A percentile compares a stretch with the other conserved stretches of the same genome.
Conservation (phyloP, 441 rosid genomes). For the Mallotus japonicus region DNA sequence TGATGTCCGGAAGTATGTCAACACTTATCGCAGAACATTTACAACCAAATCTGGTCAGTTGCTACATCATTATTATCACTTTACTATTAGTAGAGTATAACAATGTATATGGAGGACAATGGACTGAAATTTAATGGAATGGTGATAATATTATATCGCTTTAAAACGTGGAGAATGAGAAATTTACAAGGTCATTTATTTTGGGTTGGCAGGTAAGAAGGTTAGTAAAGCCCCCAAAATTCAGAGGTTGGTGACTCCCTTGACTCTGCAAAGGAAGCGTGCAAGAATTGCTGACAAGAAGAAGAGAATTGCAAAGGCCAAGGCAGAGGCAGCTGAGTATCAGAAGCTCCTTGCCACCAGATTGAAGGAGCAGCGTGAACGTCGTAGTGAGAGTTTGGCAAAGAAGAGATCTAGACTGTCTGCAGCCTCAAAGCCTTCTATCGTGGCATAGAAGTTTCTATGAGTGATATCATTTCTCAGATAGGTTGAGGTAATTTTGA, state of each 20-base stretch:
- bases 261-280: constrained; percentile 50
- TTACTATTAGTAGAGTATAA: background rate
- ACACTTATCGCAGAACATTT: constrained; percentile 50
- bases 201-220: constrained; percentile 34
- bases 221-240: constrained; percentile 53
- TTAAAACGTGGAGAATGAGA: background rate
- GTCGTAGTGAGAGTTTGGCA: constrained; percentile 47
- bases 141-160: background rate
- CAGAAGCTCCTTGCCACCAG: constrained; percentile 46
- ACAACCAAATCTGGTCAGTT: constrained; percentile 42
- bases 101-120: background rate
- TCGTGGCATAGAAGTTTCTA: constrained; percentile 15
- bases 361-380: constrained; percentile 52
- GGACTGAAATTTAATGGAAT: no score
- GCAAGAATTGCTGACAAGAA: constrained; percentile 47
- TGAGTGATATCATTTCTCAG: constrained; percentile 8
- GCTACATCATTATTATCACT: background rate
- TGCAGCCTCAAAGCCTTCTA: constrained; percentile 47
- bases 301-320: constrained; percentile 47
- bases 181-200: background rate
- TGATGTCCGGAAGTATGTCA: constrained; percentile 49
- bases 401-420: constrained; percentile 50
- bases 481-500: constrained; percentile 27
- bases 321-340: constrained; percentile 46
- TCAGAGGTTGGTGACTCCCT: constrained; percentile 49